phyloP scores from a whole-genome alignment of 2,329 filamentous ascomycete genomes.

The Fusarium xylarioides region DNA sequence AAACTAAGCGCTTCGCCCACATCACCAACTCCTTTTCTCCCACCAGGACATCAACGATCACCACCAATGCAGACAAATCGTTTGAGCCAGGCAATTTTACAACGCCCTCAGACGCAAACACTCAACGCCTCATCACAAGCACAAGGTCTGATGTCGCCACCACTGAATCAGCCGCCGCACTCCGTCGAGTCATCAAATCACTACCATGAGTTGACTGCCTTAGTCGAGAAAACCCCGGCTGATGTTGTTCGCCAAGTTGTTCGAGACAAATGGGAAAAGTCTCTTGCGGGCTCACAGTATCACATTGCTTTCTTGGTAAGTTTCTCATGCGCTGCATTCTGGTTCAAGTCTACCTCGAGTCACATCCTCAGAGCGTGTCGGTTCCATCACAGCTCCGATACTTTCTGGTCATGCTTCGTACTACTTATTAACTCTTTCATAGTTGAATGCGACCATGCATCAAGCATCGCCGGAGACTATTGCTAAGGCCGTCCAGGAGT shows the following conservation, averaged over 20 bases:
- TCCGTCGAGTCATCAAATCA: slow-evolving; percentile 42
- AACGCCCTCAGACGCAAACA: neutral
- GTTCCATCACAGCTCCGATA: neutral
- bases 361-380: neutral
- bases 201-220: slow-evolving; percentile 36
- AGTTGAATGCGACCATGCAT: slow-evolving; percentile 62
- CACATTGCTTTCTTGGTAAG: slow-evolving; percentile 63
- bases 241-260: slow-evolving; percentile 59
- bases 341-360: neutral
- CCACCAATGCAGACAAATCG: slow-evolving; percentile 7
- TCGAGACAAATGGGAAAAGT: slow-evolving; percentile 62
- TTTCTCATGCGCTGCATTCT: slow-evolving; percentile 12
- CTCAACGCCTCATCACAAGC: neutral
- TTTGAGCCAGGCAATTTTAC: neutral
- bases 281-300: slow-evolving; percentile 60
- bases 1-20: neutral
- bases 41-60: slow-evolving; percentile 11
- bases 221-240: slow-evolving; percentile 53
- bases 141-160: neutral
- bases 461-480: slow-evolving; percentile 52
- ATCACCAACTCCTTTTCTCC: slow-evolving; percentile 1
- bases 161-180: neutral
- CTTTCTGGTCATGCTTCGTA: neutral
- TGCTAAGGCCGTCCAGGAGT: slow-evolving; percentile 53
- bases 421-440: slow-evolving; percentile 37